These are phyloP conservation scores for Solanum hybrid DNA, from an alignment of 305 asterid genomes.

Conservation along the genomic window DNA sequence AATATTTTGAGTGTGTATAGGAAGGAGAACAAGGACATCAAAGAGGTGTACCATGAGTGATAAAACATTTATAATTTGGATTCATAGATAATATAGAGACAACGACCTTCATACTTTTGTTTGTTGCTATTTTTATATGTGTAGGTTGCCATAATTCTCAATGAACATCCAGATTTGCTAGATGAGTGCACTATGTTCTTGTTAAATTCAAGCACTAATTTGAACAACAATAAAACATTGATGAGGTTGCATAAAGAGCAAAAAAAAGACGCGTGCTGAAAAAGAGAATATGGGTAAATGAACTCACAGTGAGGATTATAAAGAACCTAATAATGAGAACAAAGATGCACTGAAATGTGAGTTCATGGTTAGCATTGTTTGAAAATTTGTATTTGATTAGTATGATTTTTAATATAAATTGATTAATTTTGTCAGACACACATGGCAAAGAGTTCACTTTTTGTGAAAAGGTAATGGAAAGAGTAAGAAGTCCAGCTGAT, in stretches of 20 bases:
- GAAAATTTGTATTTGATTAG: background rate
- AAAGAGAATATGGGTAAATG: background rate
- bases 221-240: slow-evolving; percentile 62
- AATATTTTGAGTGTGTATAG: slow-evolving; percentile 90
- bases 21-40: slow-evolving; percentile 82
- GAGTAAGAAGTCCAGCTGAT: slow-evolving; percentile 63
- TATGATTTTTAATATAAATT: background rate
- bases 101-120: background rate
- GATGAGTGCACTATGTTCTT: slow-evolving; percentile 84
- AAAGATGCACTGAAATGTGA: slow-evolving; percentile 74
- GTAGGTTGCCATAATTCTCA: slow-evolving; percentile 78
- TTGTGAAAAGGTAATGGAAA: slow-evolving; percentile 92
- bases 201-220: slow-evolving; percentile 53
- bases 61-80: background rate
- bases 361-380: slow-evolving; percentile 15
- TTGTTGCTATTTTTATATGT: slow-evolving; percentile 4
- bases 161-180: slow-evolving; percentile 74
- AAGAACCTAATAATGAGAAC: slow-evolving; percentile 50
- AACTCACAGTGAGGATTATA: slow-evolving; percentile 41
- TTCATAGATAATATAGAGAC: background rate
- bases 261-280: background rate
- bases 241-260: background rate
- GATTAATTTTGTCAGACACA: slow-evolving; percentile 41
- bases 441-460: slow-evolving; percentile 65
- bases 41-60: slow-evolving; percentile 84